phyloP scores from a whole-genome alignment of 2,329 filamentous ascomycete species.

The Ceratocystis albifundus region DNA sequence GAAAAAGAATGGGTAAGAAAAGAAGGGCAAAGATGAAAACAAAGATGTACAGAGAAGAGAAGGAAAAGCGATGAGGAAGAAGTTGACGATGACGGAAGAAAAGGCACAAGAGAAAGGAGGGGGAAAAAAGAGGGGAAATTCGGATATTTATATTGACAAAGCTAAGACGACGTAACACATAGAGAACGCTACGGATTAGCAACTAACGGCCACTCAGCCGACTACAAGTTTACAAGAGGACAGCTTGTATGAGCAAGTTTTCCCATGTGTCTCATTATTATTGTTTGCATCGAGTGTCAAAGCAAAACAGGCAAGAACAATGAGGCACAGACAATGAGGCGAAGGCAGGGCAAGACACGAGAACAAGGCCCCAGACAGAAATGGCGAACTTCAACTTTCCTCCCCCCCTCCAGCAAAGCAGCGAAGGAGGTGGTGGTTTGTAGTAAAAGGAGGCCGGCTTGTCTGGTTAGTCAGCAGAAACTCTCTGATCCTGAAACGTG shows the following conservation, averaged over 20 bases:
- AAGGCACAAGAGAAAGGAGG: background rate
- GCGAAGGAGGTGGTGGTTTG: background rate
- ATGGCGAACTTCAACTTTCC: no score
- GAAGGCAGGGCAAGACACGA: background rate
- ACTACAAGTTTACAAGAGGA: background rate
- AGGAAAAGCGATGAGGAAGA: background rate
- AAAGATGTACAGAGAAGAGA: conserved; percentile 8
- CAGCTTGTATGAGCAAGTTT: background rate
- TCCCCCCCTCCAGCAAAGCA: background rate
- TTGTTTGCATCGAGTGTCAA: background rate
- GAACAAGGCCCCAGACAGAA: background rate
- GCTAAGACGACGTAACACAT: background rate
- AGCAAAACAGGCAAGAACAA: background rate
- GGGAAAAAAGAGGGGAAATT: conserved; percentile 3
- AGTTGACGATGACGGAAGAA: background rate
- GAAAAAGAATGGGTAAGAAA: conserved; percentile 12
- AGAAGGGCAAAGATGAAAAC: conserved; percentile 13
- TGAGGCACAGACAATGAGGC: background rate
- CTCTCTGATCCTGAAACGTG: conserved; percentile 12
- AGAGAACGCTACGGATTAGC: background rate
- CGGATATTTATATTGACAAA: conserved; percentile 5
- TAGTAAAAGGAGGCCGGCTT: no score
- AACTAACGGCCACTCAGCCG: background rate
- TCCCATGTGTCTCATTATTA: no score
- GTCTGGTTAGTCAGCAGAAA: background rate